Evolutionary conservation across 2,329 filamentous ascomycete genomes (phyloP), one percentile per base, ranked within the genome.

Genomic region (Pseudogymnoascus sp.): DNA sequence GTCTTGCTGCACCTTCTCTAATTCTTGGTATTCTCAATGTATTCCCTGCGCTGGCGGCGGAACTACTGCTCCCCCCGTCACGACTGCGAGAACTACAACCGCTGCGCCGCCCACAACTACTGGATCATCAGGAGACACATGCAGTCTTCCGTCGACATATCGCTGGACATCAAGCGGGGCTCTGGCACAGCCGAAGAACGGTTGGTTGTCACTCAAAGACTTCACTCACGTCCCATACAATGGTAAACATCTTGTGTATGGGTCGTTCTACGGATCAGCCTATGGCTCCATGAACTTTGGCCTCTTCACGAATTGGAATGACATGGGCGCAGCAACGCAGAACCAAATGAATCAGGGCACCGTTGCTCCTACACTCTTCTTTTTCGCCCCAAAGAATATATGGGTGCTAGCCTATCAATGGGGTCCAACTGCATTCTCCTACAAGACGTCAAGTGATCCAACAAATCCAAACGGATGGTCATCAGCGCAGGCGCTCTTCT

Each of bases 381-480:
- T 80, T 76, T 88, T 88, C 68, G 68, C 70, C 4, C 86, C 85
- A 0, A 87, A 86, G 75, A 77, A 75, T 67, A 73, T 82, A 66
- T 88, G 86, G 86, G 75, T 88, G n/a, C 78, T 88, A 0, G 82
- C 83, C n/a, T 82, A 87, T 69, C 84, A 88, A 72, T 88, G 84
- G 84, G 84, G 84, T 1, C 69, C 81, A 0, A 81, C 78, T 0
- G 68, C 84, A 0, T 88, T 88, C 75, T 79, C 79, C 2, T 88
- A 87, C 77, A 73, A 74, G 60, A 88, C 85, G 1, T 82, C 84
- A 0, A 81, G 65, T 60, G 78, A 88, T 68, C 84, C 85, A 0
- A 79, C 80, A 65, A 79, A 85, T 64, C 72, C 77, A 1, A 85
- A 84, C 69, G 77, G 81, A 40, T 88, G 86, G 85, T 80, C 79